A percentile compares a stretch with the other conserved stretches of the same genome.
phyloP scores from a whole-genome alignment of 2,329 filamentous ascomycete genomes.

The Sclerotiophoma versabilis region DNA sequence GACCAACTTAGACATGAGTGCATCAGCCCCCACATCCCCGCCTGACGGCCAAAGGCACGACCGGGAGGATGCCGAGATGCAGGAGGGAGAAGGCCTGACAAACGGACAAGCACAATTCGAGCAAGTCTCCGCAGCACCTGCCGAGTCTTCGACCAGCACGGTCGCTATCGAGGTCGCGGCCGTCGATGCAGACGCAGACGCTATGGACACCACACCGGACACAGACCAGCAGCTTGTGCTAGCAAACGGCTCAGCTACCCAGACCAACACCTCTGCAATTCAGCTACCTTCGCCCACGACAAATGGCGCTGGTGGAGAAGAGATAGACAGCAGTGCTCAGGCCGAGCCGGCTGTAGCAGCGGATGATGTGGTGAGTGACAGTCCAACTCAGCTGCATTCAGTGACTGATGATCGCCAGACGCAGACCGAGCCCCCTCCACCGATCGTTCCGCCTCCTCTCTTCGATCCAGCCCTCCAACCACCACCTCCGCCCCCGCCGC shows the following conservation, averaged over 20 bases:
- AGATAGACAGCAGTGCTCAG: constrained; percentile 18
- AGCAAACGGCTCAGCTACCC: constrained; percentile 31
- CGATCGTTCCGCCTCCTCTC: constrained; percentile 33
- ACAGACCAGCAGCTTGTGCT: constrained; percentile 31
- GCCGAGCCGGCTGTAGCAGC: constrained; percentile 4
- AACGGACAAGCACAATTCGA: constrained; percentile 18
- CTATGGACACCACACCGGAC: constrained; percentile 51
- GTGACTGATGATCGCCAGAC: constrained; percentile 22
- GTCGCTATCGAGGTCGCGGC: constrained; percentile 41
- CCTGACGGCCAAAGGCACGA: constrained; percentile 46
- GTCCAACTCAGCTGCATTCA: background rate
- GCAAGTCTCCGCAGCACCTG: constrained; percentile 9
- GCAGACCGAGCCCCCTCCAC: constrained; percentile 23
- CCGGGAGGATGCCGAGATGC: constrained; percentile 47
- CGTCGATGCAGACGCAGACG: constrained; percentile 48
- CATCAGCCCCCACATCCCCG: constrained; percentile 41
- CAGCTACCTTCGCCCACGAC: constrained; percentile 27
- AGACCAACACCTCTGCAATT: constrained; percentile 12
- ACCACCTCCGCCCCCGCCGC: constrained; percentile 43
- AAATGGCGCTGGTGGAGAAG: constrained; percentile 17
- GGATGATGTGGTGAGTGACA: constrained; percentile 26
- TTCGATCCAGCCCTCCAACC: constrained; percentile 34
- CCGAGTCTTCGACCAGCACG: constrained; percentile 20
- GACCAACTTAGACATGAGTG: constrained; percentile 45
- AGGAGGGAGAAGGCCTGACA: constrained; percentile 34